Conservation (phyloP, 73 alveolate species). For the Stentor coeruleus region DNA sequence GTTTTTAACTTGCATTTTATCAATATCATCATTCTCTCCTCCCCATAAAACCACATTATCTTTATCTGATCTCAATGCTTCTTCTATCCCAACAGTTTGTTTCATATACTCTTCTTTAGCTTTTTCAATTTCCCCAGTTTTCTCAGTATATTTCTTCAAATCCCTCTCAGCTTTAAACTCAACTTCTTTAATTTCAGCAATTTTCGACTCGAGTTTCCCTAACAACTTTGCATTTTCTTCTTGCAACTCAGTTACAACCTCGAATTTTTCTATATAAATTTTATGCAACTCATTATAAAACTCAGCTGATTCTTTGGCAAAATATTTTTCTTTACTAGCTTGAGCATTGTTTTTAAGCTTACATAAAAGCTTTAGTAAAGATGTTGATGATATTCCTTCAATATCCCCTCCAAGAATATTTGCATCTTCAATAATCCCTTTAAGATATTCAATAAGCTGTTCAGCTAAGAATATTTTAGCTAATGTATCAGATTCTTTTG, state of each 20-base stretch:
- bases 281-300: background rate
- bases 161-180: background rate
- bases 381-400: background rate
- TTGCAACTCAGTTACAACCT: background rate
- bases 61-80: background rate
- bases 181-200: constrained; percentile 3
- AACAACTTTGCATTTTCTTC: background rate
- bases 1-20: background rate
- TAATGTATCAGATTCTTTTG: background rate
- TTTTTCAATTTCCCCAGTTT: background rate
- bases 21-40: background rate
- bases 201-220: background rate
- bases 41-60: too few species aligned
- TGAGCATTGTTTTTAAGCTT: background rate
- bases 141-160: background rate
- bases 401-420: constrained; percentile 10
- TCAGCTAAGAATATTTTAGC: background rate
- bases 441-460: background rate
- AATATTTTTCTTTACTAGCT: background rate
- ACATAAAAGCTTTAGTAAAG: background rate
- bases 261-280: background rate
- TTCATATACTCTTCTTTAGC: background rate
- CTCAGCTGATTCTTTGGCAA: background rate
- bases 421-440: background rate
- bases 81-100: background rate